A percentile compares a stretch with the other conserved stretches of the same genome.
Conservation (phyloP, 805 yeast species). For the Yamadazyma sp. region DNA sequence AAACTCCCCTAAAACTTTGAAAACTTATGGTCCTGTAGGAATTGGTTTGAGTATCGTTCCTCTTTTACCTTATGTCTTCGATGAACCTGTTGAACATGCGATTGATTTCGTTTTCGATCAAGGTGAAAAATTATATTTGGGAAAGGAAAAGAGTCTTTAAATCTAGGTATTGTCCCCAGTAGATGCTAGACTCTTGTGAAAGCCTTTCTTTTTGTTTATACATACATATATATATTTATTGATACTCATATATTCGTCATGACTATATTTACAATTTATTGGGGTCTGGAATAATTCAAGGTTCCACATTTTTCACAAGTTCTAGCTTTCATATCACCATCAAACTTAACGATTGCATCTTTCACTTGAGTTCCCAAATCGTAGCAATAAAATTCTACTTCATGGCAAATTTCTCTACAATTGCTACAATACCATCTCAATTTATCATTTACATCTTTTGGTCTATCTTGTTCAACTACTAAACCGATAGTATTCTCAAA, state of each 20-base stretch:
- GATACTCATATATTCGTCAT: not conserved
- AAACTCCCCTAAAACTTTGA: slow-evolving; percentile 47
- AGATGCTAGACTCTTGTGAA: too few species aligned
- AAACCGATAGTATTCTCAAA: slow-evolving; percentile 83
- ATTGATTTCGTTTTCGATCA: slow-evolving; percentile 60
- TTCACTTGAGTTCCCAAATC: slow-evolving; percentile 92
- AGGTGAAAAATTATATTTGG: slow-evolving; percentile 38
- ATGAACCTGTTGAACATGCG: slow-evolving; percentile 75
- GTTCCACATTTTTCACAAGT: slow-evolving; percentile 78
- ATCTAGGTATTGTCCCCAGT: too few species aligned
- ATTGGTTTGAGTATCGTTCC: slow-evolving; percentile 77
- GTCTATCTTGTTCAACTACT: slow-evolving; percentile 91
- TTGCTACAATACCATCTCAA: slow-evolving; percentile 84
- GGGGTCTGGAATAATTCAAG: slow-evolving; percentile 64
- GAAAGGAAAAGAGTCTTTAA: too few species aligned
- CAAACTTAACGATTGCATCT: slow-evolving; percentile 72
- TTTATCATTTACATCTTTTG: slow-evolving; percentile 63
- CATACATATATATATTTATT: too few species aligned
- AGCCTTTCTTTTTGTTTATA: too few species aligned
- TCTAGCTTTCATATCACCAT: slow-evolving; percentile 56
- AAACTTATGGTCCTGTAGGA: slow-evolving; percentile 75
- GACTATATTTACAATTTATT: not conserved
- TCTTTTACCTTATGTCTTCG: slow-evolving; percentile 70
- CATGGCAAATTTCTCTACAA: slow-evolving; percentile 65
- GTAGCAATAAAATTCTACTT: slow-evolving; percentile 65